Percentiles rank a stretch among this genome's conserved stretches.
Evolutionary conservation across 306 rosid species (phyloP).

Genomic region (Dryas alaskensis): DNA sequence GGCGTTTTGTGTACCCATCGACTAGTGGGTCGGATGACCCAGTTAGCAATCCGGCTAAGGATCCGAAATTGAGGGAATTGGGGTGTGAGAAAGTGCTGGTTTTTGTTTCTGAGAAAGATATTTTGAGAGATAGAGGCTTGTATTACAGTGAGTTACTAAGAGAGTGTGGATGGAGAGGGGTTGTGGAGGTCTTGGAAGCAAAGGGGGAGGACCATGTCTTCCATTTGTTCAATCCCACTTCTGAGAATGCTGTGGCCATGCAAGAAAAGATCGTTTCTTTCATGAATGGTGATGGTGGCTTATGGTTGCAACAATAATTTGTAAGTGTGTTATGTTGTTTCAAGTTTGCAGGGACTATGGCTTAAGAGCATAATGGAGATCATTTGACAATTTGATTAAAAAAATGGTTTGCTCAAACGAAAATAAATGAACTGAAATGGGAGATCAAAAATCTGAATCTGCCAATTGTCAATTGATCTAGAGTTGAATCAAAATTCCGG

Average conservation of each 20-base stretch:
- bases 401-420: no score
- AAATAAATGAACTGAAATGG: no score
- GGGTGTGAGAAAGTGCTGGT: constrained; percentile 27
- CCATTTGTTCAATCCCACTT: constrained; percentile 5
- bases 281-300: neutral
- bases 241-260: neutral
- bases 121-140: constrained; percentile 24
- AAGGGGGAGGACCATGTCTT: neutral
- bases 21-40: constrained; percentile 28
- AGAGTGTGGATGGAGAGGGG: constrained; percentile 33
- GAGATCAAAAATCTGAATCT: no score
- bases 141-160: constrained; percentile 19
- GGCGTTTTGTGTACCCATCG: neutral
- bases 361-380: no score
- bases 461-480: no score
- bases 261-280: neutral
- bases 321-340: no score
- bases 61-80: constrained; percentile 26
- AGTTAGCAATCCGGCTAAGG: constrained; percentile 24
- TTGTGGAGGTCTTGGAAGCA: neutral
- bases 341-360: no score
- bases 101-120: constrained; percentile 31
- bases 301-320: no score
- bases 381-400: no score
- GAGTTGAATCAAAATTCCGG: no score